Percentiles rank a stretch among this genome's conserved stretches.
phyloP scores from a whole-genome alignment of 2,329 filamentous ascomycete genomes.

The Epichloe scottii region DNA sequence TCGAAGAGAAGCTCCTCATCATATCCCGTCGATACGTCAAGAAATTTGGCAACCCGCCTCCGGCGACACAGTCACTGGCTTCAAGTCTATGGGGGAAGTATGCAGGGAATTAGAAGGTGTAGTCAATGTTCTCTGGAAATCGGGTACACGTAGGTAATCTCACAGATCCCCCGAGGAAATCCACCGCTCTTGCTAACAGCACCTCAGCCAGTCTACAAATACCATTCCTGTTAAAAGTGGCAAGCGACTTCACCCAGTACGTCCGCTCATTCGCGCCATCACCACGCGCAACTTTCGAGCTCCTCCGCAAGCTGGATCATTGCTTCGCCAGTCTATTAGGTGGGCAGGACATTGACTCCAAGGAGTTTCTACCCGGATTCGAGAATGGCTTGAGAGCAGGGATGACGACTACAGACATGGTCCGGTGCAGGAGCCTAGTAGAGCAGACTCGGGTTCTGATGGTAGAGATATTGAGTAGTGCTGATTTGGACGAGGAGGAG shows the following conservation, averaged over 20 bases:
- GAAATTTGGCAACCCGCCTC: conserved; percentile 36
- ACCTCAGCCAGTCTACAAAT: conserved; percentile 61
- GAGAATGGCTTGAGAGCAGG: conserved; percentile 47
- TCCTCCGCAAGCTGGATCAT: conserved; percentile 69
- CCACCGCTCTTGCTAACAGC: conserved; percentile 1
- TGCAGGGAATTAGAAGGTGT: conserved; percentile 62
- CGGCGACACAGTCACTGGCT: conserved; percentile 37
- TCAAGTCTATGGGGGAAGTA: conserved; percentile 53
- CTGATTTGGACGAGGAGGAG: conserved; percentile 26
- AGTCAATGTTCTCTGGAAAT: conserved; percentile 74
- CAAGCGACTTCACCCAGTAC: conserved; percentile 59
- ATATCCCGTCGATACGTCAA: conserved; percentile 48
- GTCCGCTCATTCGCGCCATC: conserved; percentile 53
- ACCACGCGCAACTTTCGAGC: conserved; percentile 53
- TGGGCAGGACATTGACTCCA: conserved; percentile 53
- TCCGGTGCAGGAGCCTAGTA: conserved; percentile 70
- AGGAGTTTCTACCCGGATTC: conserved; percentile 57
- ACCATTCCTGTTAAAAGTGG: conserved; percentile 69
- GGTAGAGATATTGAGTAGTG: conserved; percentile 50
- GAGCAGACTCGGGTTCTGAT: conserved; percentile 62
- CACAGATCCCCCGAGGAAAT: background rate
- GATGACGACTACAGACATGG: conserved; percentile 72
- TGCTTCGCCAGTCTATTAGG: conserved; percentile 67
- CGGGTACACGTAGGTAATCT: conserved; percentile 61
- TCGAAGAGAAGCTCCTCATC: conserved; percentile 39